Evolutionary conservation across 768 basidiomycete genomes (phyloP).

Genomic region (Macrolepiota albuminosa): DNA sequence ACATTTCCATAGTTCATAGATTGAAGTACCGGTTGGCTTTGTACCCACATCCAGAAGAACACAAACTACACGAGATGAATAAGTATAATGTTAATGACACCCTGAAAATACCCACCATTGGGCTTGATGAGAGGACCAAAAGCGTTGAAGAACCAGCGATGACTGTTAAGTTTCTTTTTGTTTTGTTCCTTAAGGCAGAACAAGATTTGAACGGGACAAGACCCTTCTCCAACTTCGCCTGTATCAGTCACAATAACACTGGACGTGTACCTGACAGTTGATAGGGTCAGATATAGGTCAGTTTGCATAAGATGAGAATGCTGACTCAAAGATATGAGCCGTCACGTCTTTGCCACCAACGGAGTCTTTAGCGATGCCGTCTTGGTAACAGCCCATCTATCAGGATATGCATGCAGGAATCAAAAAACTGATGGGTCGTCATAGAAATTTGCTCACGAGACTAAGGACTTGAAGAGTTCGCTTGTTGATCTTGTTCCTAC

Average conservation of each 20-base stretch:
- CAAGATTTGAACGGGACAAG: slow-evolving; percentile 80
- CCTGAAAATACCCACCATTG: slow-evolving; percentile 48
- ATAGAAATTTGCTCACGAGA: slow-evolving; percentile 42
- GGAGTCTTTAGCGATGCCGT: slow-evolving; percentile 86
- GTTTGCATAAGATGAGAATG: slow-evolving; percentile 1
- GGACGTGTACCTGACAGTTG: slow-evolving; percentile 58
- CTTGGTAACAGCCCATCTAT: slow-evolving; percentile 84
- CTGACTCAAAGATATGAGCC: slow-evolving; percentile 89
- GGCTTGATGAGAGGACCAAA: slow-evolving; percentile 85
- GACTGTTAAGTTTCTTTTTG: slow-evolving; percentile 95
- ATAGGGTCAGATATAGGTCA: not conserved
- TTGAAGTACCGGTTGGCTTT: slow-evolving; percentile 89
- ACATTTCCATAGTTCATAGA: slow-evolving; percentile 98
- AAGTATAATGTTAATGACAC: not conserved
- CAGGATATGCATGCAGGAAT: not conserved
- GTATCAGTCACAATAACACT: slow-evolving; percentile 72
- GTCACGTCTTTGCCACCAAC: slow-evolving; percentile 88
- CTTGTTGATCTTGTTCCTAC: slow-evolving; percentile 83
- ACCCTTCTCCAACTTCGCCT: slow-evolving; percentile 74
- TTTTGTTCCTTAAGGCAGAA: slow-evolving; percentile 95
- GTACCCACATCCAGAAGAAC: slow-evolving; percentile 93
- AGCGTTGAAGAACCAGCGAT: slow-evolving; percentile 97
- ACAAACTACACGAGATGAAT: slow-evolving; percentile 50
- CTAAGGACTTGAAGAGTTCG: slow-evolving; percentile 87
- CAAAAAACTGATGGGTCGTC: not conserved